Evolutionary conservation across 768 basidiomycete genomes (phyloP).

Genomic region (Gelatoporia subvermispora): DNA sequence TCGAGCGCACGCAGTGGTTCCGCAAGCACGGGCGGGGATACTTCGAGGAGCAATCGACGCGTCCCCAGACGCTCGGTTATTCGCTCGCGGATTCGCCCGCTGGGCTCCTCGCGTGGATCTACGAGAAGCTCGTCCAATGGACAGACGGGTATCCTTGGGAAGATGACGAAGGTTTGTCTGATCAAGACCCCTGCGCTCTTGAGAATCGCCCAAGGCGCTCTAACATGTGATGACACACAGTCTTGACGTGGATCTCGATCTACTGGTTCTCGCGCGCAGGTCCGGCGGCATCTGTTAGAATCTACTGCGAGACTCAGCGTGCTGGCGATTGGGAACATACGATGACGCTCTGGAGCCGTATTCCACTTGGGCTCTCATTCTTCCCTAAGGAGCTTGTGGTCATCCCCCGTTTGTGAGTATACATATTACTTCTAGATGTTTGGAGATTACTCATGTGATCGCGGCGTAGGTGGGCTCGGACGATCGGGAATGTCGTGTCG

Average conservation of each 20-base stretch:
- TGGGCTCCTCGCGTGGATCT: constrained; percentile 37
- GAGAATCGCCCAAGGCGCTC: background rate
- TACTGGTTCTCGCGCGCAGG: constrained; percentile 32
- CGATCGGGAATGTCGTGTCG: constrained; percentile 21
- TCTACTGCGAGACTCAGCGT: constrained; percentile 27
- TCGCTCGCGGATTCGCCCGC: constrained; percentile 54
- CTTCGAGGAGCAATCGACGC: constrained; percentile 24
- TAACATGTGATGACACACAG: constrained; percentile 19
- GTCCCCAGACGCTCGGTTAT: constrained; percentile 42
- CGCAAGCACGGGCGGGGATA: constrained; percentile 28
- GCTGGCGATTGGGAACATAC: background rate
- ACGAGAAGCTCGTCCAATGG: constrained; percentile 30
- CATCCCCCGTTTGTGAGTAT: constrained; percentile 16
- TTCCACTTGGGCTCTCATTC: constrained; percentile 26
- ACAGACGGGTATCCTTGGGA: constrained; percentile 50
- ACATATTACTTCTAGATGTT: background rate
- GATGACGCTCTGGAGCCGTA: constrained; percentile 2
- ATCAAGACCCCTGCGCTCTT: background rate
- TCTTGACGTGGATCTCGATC: constrained; percentile 32
- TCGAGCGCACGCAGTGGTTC: constrained; percentile 23
- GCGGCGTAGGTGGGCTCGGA: constrained; percentile 21
- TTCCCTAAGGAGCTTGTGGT: constrained; percentile 24
- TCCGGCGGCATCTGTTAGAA: constrained; percentile 24
- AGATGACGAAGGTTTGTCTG: constrained; percentile 45
- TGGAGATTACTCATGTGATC: background rate